Evolutionary conservation across 2,329 filamentous ascomycete genomes (phyloP).

Genomic region (Helminthosporium solani): DNA sequence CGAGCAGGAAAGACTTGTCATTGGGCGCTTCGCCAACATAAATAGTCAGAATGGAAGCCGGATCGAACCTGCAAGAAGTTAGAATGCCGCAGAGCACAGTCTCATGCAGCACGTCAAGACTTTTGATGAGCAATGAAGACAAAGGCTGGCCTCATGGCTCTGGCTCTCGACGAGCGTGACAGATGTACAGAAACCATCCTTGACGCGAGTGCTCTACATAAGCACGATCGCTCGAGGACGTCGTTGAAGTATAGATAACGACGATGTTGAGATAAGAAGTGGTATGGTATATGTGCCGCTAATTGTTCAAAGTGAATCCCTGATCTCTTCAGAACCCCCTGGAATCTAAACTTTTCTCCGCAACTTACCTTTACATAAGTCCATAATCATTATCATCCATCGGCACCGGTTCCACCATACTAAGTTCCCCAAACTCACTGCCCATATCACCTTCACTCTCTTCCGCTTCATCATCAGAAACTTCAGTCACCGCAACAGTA

Average conservation of each 20-base stretch:
- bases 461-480: conserved; percentile 11
- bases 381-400: conserved; percentile 27
- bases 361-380: too few relatives aligned
- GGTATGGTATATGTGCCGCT: too few relatives aligned
- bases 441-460: conserved; percentile 15
- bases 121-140: too few relatives aligned
- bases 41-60: not conserved
- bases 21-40: not conserved
- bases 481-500: conserved; percentile 13
- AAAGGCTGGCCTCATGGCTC: not conserved
- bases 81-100: not conserved
- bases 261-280: too few relatives aligned
- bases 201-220: too few relatives aligned
- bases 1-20: conserved; percentile 1
- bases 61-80: not conserved
- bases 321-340: too few relatives aligned
- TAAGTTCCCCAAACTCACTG: conserved; percentile 31
- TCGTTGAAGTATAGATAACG: too few relatives aligned
- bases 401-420: conserved; percentile 29
- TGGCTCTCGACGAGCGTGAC: too few relatives aligned
- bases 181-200: too few relatives aligned
- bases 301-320: too few relatives aligned
- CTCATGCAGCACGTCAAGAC: not conserved
- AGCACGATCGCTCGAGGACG: too few relatives aligned
- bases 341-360: too few relatives aligned